Evolutionary conservation across 1,139 yeast genomes (phyloP).

Genomic region (Blastobotrys arbuscula): DNA sequence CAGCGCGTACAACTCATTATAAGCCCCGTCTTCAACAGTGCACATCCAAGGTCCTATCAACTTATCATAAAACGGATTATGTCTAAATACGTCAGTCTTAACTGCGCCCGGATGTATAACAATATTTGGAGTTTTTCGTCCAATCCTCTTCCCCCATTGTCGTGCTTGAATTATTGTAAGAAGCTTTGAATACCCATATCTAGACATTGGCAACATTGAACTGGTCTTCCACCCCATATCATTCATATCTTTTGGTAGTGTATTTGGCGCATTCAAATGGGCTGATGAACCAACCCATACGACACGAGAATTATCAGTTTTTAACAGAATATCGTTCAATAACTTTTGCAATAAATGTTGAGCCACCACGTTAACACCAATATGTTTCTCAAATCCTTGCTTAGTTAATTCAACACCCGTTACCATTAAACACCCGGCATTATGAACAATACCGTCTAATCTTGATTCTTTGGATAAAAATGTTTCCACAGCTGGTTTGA

Average conservation of each 20-base stretch:
- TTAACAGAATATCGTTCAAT: conserved; percentile 41
- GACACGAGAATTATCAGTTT: conserved; percentile 30
- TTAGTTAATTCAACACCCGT: conserved; percentile 25
- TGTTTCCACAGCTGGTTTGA: conserved; percentile 40
- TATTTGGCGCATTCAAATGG: not conserved
- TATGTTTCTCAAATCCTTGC: conserved; percentile 46
- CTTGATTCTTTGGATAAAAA: conserved; percentile 28
- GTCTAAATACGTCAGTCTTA: conserved; percentile 41
- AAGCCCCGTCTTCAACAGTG: not conserved
- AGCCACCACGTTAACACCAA: conserved; percentile 49
- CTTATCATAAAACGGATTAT: not conserved
- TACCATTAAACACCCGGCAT: conserved; percentile 43
- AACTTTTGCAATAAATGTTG: conserved; percentile 45
- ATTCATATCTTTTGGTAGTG: conserved; percentile 3
- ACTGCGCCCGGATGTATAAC: conserved; percentile 46
- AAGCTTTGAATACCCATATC: conserved; percentile 49
- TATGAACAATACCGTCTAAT: conserved; percentile 32
- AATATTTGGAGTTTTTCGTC: conserved; percentile 12
- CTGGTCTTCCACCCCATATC: not conserved
- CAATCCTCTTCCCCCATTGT: conserved; percentile 39
- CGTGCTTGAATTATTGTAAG: conserved; percentile 40
- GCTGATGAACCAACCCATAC: conserved; percentile 40
- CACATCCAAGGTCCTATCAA: not conserved
- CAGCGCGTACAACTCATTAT: not conserved
- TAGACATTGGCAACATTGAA: not conserved